Evolutionary conservation across 2,329 filamentous ascomycete genomes (phyloP), one percentile per base, ranked within the genome.

Genomic region (Mollisia scopiformis): DNA sequence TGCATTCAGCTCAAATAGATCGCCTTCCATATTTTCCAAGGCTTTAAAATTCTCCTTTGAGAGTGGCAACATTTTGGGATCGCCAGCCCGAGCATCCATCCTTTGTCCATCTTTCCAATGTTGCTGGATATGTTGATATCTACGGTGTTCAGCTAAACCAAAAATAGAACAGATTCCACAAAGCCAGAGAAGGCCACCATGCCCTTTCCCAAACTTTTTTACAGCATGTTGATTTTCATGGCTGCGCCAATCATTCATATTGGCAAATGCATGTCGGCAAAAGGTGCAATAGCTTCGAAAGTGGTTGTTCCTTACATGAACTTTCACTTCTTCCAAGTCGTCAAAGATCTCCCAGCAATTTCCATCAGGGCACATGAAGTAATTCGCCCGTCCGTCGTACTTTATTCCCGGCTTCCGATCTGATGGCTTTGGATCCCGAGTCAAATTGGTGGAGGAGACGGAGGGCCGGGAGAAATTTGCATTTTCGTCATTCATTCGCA

Each of bases 151-250:
- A 39, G 16, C 13, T 16, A 54, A 25, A 23, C 31, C 51, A 28
- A 37, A 54, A 14, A n/a, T 16, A 37, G 23, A 35, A 39, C 51
- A 54, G 8, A 54, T 54, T 7, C 33, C 51, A 39, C 51, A 54
- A 13, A 19, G 11, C 51, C 33, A 54, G 11, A 54, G 27, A 6
- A 46, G 8, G 10, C n/a, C 41, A 46, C 27, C 41, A 25, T 23
- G 6, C 14, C 37, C n/a, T 41, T 3, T 14, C 31, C 31, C 37
- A n/a, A n/a, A 21, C 8, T 14, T 41, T 21, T 41, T n/a, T 25
- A 2, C 2, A 46, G 11, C 2, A 27, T 46, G 41, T 27, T 2
- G 2, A 19, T 11, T 23, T 27, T 46, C 41, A 25, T 46, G 41
- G 11, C 6, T 6, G 23, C 41, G 19, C 41, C 41, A 46, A 25